Evolutionary conservation across 352 stramenopile genomes (phyloP), one percentile per base, ranked within the genome.

Genomic region (Globisporangium barbulae): DNA sequence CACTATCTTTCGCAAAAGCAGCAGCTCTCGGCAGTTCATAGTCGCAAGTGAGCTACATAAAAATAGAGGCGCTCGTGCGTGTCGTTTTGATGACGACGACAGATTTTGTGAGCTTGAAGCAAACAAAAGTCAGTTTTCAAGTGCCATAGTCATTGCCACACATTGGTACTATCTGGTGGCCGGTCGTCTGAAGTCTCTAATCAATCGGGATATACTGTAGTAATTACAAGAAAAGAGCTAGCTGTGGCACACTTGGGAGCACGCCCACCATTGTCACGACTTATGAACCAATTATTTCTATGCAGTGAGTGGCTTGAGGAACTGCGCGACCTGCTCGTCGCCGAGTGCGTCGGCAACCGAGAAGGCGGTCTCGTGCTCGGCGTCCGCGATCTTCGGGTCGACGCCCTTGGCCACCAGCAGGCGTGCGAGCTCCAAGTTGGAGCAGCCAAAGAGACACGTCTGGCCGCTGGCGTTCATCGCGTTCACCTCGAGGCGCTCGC

Each of bases 391-490:
- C 2, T 69, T 78, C 30, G 80, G 75, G 61, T 95, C 81, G 19
- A 91, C 74, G 15, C 84, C 83, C 61, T 89, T 83, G 22, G 67
- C 31, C 13, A 93, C 70, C 3, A 95, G 72, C 63, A 87, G 59
- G 54, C 81, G 69, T 25, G 83, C 81, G 52, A 95, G 63, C 42
- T 90, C 79, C 60, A 88, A 61, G 53, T 83, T 86, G 21, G 83
- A 93, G 69, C 86, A 93, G 35, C 86, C 84, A 47, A 95, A 95
- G 4, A 92, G 72, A 55, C 83, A 92, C 49, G 84, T 93, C 67
- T 95, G 85, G 17, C 78, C 81, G 41, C 74, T 83, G 25, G 75
- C 62, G 69, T 95, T 93, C 57, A 74, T 66, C 3, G 75, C 87
- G 63, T 91, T 93, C 50, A 95, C 64, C 22, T 89, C 57, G 60